Evolutionary conservation across 495 filamentous ascomycete species (phyloP), one percentile per base, ranked within the genome.

Genomic region (Aspergillus wentii): DNA sequence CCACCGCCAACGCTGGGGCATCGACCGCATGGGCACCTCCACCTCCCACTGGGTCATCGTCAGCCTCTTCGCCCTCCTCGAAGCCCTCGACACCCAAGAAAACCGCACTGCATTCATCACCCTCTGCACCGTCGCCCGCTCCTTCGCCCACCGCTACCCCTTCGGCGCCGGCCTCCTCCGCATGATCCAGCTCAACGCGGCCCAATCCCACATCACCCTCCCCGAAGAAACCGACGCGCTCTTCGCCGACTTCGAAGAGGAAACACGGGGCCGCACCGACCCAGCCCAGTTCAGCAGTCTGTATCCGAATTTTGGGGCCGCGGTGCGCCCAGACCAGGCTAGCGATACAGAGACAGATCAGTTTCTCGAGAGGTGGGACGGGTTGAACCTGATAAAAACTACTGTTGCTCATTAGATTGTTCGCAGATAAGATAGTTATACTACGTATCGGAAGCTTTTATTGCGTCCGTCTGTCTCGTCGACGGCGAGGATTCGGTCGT

Each of bases 151-250:
- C 17, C 56, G 48, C 0, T 62, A 57, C 48, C 40, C 52, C n/a
- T 30, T 64, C 9, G 56, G 43, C 7, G 64, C 56, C 43, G 62
- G 44, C 0, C 52, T 59, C 26, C 26, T 68, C 22, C 64, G 60
- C 3, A 46, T 62, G 33, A 34, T 66, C 8, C 58, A 66, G 26
- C 32, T 62, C 2, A 56, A 53, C 0, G 54, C 59, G 8, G 54
- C 35, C 13, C 49, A 62, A 19, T 50, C 45, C 40, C 29, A 51
- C 10, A 45, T 61, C 5, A 30, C 29, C 0, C 46, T 66, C 0
- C 62, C 64, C 4, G 15, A 44, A 10, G 60, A 64, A 17, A 55
- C 57, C 17, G 44, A 54, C 2, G 38, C 47, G 5, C 46, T 64
- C 1, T 62, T 62, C 29, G 38, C 30, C 3, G 47, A 59, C 7